Conservation (phyloP, 495 filamentous ascomycete species). For the Talaromyces nanjingensis region DNA sequence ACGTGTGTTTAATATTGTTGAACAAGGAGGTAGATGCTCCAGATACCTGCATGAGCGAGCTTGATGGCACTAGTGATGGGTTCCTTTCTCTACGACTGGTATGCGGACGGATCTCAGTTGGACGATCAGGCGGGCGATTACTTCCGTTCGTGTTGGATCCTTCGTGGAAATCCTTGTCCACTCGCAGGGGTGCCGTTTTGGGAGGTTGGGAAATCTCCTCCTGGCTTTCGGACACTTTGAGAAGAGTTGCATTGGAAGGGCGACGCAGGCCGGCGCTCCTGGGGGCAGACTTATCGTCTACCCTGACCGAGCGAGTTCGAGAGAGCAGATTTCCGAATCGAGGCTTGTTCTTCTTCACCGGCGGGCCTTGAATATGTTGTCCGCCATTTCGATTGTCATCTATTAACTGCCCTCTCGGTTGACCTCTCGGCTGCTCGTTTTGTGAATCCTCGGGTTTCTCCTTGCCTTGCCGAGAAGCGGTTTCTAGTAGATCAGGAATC, state of each 20-base stretch:
- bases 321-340: slow-evolving; percentile 52
- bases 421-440: neutral
- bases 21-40: slow-evolving; percentile 60
- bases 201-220: slow-evolving; percentile 23
- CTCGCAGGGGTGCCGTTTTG: slow-evolving; percentile 54
- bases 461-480: slow-evolving; percentile 8
- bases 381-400: slow-evolving; percentile 14
- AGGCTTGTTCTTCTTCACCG: slow-evolving; percentile 39
- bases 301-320: slow-evolving; percentile 61
- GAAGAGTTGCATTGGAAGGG: slow-evolving; percentile 34
- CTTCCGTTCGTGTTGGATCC: slow-evolving; percentile 56
- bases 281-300: slow-evolving; percentile 36
- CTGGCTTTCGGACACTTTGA: slow-evolving; percentile 34
- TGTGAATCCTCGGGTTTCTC: neutral
- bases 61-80: slow-evolving; percentile 44
- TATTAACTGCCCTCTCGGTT: neutral
- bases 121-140: slow-evolving; percentile 59
- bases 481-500: slow-evolving; percentile 32
- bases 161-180: slow-evolving; percentile 54
- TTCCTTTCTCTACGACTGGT: slow-evolving; percentile 40
- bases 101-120: slow-evolving; percentile 21
- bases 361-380: slow-evolving; percentile 15
- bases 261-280: slow-evolving; percentile 27
- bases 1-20: slow-evolving; percentile 63
- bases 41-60: slow-evolving; percentile 54